A percentile compares a stretch with the other conserved stretches of the same genome.
Conservation (phyloP, 805 yeast genomes). For the Millerozyma miso region DNA sequence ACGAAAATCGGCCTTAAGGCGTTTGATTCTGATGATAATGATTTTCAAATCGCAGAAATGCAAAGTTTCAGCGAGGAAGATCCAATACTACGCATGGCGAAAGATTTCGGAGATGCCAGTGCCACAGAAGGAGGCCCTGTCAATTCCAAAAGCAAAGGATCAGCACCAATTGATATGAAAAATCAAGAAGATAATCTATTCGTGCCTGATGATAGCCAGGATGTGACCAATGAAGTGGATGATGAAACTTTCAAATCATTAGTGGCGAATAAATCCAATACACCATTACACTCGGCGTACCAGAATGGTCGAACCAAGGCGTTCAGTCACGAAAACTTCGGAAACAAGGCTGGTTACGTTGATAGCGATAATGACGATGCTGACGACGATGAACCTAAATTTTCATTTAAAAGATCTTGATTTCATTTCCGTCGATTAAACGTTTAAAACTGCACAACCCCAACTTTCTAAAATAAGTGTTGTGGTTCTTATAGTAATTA, state of each 20-base stretch:
- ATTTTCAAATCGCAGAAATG: neutral
- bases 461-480: conserved; percentile 34
- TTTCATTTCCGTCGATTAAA: neutral
- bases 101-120: neutral
- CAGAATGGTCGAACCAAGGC: neutral
- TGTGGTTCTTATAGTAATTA: conserved; percentile 27
- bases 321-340: neutral
- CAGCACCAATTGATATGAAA: neutral
- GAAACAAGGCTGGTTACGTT: conserved; percentile 4
- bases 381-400: conserved; percentile 30
- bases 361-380: conserved; percentile 24
- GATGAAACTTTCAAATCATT: neutral
- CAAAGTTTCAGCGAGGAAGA: neutral
- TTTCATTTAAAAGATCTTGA: conserved; percentile 23
- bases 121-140: neutral
- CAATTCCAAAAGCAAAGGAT: neutral
- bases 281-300: neutral
- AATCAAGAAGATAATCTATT: neutral
- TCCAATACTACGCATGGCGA: neutral
- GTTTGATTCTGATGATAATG: neutral
- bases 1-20: neutral
- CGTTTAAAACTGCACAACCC: conserved; percentile 28
- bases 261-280: neutral
- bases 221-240: neutral
- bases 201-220: conserved; percentile 3